Base-by-base conservation (phyloP, 805 yeast species). In the Cyberlindnera mycetangii region DNA sequence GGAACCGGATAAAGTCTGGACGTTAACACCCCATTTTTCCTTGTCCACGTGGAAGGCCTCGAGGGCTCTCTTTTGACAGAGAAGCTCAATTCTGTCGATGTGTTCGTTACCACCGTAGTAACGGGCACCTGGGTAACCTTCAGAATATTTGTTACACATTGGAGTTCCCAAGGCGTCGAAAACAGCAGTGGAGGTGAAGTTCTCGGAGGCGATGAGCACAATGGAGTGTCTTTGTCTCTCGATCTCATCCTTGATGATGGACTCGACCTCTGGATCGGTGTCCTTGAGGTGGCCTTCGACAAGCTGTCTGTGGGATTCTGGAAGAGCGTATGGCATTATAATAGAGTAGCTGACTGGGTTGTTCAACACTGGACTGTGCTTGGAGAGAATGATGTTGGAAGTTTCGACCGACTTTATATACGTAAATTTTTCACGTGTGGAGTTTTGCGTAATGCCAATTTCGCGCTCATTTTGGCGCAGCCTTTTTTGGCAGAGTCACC, bases 21-120 rank as follows among this genome's bases (percentile, higher is more conserved):
- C 99, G 56, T 92, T 92, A 58, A 92, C 98, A 38, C 99, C 99
- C 99, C 99, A 92, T 64, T 83, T 72, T 36, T 75, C 85, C 30
- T 93, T 77, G 53, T 83, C 79, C 52, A 90, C 69, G 47, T 72
- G 69, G 68, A 89, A 92, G 10, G 96, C 89, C 58, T 85, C 78
- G 49, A 92, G 72, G 37, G 98, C 99, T 68, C 99, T 78, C 58
- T 81, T 76, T 70, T 89, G 97, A 71, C 98, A 92, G 47, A 92
- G 71, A 12, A 80, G 67, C 74, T 92, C 99, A 60, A 88, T 89
- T 72, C 81, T 76, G 71, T 92, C 99, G 60, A 92, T 92, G 70
- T 81, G 85, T 70, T 92, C 89, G 65, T 92, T 92, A 67, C 99
- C 99, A 68, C 99, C 99, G 66, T 92, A 92, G 74, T 92, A 92